A percentile compares a stretch with the other conserved stretches of the same genome.
These are phyloP conservation scores for Rutstroemia sp. DNA, from an alignment of 2,329 filamentous ascomycete genomes.

Conservation along the genomic window DNA sequence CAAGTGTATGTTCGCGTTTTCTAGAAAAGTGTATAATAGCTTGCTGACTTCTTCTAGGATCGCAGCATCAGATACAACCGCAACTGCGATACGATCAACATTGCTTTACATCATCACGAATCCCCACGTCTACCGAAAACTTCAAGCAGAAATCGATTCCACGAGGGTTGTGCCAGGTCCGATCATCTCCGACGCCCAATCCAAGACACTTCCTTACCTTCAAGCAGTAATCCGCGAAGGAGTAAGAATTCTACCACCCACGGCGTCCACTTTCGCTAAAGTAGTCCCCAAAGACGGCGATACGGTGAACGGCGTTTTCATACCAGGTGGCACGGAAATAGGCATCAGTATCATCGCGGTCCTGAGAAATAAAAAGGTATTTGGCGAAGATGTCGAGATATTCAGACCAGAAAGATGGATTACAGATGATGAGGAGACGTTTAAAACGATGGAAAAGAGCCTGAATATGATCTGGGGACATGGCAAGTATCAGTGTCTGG, in stretches of 20 bases:
- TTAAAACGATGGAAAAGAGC: slow-evolving; percentile 31
- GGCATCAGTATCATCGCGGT: slow-evolving; percentile 29
- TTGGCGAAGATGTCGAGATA: slow-evolving; percentile 31
- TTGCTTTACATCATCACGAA: slow-evolving; percentile 11
- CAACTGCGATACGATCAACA: slow-evolving; percentile 38
- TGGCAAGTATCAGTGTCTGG: slow-evolving; percentile 37
- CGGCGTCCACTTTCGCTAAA: slow-evolving; percentile 22
- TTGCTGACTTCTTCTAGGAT: slow-evolving; percentile 22
- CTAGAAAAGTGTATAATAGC: background rate
- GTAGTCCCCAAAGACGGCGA: slow-evolving; percentile 17
- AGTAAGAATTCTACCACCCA: slow-evolving; percentile 38
- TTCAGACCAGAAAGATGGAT: slow-evolving; percentile 46
- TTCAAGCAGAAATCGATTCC: slow-evolving; percentile 8
- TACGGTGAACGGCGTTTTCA: slow-evolving; percentile 12
- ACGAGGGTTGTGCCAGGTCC: background rate
- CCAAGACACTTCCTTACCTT: slow-evolving; percentile 37
- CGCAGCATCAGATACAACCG: slow-evolving; percentile 51
- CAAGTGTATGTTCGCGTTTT: slow-evolving; percentile 19
- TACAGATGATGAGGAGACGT: slow-evolving; percentile 27
- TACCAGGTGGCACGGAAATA: slow-evolving; percentile 14
- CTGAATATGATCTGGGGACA: slow-evolving; percentile 35
- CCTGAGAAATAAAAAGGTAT: slow-evolving; percentile 30
- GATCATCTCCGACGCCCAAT: slow-evolving; percentile 30
- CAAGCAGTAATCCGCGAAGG: slow-evolving; percentile 43
- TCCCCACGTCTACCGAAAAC: background rate